Evolutionary conservation across 2,329 filamentous ascomycete genomes (phyloP).

Genomic region (Alternaria consortialis): DNA sequence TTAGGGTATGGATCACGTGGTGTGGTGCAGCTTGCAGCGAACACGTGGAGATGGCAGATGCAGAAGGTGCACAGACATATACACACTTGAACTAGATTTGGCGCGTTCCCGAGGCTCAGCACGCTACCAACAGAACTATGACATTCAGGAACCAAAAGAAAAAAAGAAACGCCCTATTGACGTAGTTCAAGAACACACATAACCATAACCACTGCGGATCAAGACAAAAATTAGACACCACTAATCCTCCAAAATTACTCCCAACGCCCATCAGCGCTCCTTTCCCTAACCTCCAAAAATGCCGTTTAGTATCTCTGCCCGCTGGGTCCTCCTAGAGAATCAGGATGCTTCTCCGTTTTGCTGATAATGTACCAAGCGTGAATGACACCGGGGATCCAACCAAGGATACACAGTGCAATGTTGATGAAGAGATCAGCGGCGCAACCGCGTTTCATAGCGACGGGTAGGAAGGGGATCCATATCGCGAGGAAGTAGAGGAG

Average conservation of each 20-base stretch:
- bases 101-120: background rate
- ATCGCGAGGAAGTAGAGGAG: conserved; percentile 46
- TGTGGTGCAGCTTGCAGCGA: background rate
- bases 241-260: too few relatives aligned
- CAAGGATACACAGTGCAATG: conserved; percentile 49
- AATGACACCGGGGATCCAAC: conserved; percentile 45
- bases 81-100: background rate
- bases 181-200: too few relatives aligned
- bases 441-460: conserved; percentile 53
- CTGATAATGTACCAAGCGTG: conserved; percentile 42
- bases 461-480: conserved; percentile 52
- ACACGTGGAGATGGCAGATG: background rate
- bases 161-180: too few relatives aligned
- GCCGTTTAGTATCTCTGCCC: background rate
- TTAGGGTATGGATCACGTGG: background rate
- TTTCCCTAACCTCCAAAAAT: background rate
- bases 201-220: too few relatives aligned
- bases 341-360: conserved; percentile 19
- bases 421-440: conserved; percentile 54
- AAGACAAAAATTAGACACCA: too few relatives aligned
- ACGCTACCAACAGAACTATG: background rate
- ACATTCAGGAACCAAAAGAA: background rate
- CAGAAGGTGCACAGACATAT: background rate
- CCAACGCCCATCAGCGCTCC: background rate
- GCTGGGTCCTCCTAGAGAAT: background rate